A percentile compares a stretch with the other conserved stretches of the same genome.
Evolutionary conservation across 257 asterid species (phyloP).

Genomic region (Catharanthus roseus): DNA sequence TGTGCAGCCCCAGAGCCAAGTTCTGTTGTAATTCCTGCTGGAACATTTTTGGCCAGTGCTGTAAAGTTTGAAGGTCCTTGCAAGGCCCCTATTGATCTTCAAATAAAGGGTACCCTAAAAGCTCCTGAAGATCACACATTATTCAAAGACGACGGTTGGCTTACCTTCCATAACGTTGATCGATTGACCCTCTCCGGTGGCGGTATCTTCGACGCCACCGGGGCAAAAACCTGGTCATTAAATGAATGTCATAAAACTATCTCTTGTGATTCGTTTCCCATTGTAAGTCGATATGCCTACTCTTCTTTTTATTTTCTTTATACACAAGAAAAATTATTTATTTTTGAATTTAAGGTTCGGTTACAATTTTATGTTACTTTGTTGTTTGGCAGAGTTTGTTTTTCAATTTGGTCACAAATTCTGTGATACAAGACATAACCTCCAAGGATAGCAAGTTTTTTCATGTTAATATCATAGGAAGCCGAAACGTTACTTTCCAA

Average conservation of each 20-base stretch:
- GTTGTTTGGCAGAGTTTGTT: neutral
- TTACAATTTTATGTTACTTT: neutral
- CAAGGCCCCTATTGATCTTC: slow-evolving; percentile 31
- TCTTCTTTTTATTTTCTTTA: neutral
- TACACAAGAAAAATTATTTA: too few relatives aligned
- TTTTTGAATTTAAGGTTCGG: too few relatives aligned
- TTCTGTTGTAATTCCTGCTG: slow-evolving; percentile 31
- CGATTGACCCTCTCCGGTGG: slow-evolving; percentile 39
- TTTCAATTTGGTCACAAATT: neutral
- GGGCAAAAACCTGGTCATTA: slow-evolving; percentile 30
- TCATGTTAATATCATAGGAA: neutral
- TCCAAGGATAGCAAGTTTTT: slow-evolving; percentile 11
- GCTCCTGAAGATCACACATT: slow-evolving; percentile 27
- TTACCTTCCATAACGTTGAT: slow-evolving; percentile 28
- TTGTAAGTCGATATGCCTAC: neutral
- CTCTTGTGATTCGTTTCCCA: slow-evolving; percentile 32
- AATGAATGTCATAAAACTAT: slow-evolving; percentile 33
- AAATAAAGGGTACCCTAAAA: slow-evolving; percentile 30
- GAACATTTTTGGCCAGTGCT: slow-evolving; percentile 22
- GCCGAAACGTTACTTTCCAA: neutral
- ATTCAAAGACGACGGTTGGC: slow-evolving; percentile 30
- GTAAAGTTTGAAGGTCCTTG: slow-evolving; percentile 14
- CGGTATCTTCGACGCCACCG: slow-evolving; percentile 47
- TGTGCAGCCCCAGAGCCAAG: slow-evolving; percentile 17
- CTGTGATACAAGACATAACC: neutral